Evolutionary conservation across 495 filamentous ascomycete genomes (phyloP), one percentile per base, ranked within the genome.

Genomic region (Apodospora peruviana): DNA sequence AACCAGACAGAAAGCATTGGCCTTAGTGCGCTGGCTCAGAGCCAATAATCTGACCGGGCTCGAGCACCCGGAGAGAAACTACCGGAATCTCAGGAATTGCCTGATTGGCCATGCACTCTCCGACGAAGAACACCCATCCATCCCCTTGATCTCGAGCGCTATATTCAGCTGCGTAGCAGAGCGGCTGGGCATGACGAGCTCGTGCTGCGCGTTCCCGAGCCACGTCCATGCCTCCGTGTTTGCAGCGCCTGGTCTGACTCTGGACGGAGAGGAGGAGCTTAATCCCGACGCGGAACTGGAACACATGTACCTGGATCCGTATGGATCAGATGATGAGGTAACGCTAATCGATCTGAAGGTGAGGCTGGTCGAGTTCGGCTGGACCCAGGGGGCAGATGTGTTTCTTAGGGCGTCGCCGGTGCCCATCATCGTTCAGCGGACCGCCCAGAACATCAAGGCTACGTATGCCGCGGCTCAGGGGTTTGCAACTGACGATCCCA

Each of bases 281-380:
- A 52, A 58, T 25, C 48, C 58, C 1, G 45, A 62, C 21, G 51
- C 52, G n/a, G 56, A 62, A 34, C 66, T 67, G 11, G 65, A 77
- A 43, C 72, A 70, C 8, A 88, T 94, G 77, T 94, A 88, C 63
- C 70, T 96, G 50, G 89, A 96, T 57, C 91, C 90, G 1, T 96
- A 86, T 61, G 76, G 81, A 40, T 84, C 80, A 14, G 75, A 82
- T 29, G 59, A 73, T 7, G 90, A 94, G 66, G 78, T 87, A 0
- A 71, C 77, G 0, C 57, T 81, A 3, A 64, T 68, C 3, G 73
- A 79, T 47, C 70, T 95, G 20, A 68, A 77, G 48, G 65, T 58
- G n/a, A 75, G 81, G 48, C 68, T 95, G 16, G 64, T 66, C 40
- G 75, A 80, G 35, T 73, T 88, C 47, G 87, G 86, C 9, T 77